Percentiles rank a stretch among this genome's conserved stretches.
phyloP scores from a whole-genome alignment of 495 filamentous ascomycete genomes.

The Annulohypoxylon nitens region DNA sequence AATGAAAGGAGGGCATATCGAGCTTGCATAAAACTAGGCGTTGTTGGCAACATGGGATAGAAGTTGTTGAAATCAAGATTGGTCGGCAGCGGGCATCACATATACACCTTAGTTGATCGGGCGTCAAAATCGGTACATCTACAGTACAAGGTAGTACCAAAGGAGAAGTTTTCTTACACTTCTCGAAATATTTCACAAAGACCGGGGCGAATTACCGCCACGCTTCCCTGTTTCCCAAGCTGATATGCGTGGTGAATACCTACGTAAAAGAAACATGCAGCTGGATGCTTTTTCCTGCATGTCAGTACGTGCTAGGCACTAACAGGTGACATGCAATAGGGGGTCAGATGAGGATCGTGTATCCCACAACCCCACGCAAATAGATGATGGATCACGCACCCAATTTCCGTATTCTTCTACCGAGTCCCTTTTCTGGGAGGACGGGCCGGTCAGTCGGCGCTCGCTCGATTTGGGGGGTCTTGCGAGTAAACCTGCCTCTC shows the following conservation, averaged over 20 bases:
- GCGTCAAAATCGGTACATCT: slow-evolving; percentile 43
- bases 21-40: slow-evolving; percentile 53
- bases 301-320: slow-evolving; percentile 24
- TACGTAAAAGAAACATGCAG: slow-evolving; percentile 28
- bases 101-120: slow-evolving; percentile 31
- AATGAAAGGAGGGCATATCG: slow-evolving; percentile 40
- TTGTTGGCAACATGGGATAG: slow-evolving; percentile 54
- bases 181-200: slow-evolving; percentile 19
- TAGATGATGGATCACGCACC: neutral
- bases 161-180: slow-evolving; percentile 18
- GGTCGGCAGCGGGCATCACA: slow-evolving; percentile 37
- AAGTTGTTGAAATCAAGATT: slow-evolving; percentile 46
- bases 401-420: slow-evolving; percentile 29
- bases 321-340: slow-evolving; percentile 42
- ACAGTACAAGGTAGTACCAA: slow-evolving; percentile 27
- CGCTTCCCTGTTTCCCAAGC: slow-evolving; percentile 27
- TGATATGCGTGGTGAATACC: slow-evolving; percentile 29
- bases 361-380: slow-evolving; percentile 27
- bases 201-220: slow-evolving; percentile 26
- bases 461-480: slow-evolving; percentile 10
- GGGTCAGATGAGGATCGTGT: slow-evolving; percentile 38
- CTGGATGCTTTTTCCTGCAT: slow-evolving; percentile 28
- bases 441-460: slow-evolving; percentile 16
- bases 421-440: slow-evolving; percentile 15
- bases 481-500: slow-evolving; percentile 19